Conservation (phyloP, 352 stramenopile species). For the Globisporangium heterothallicum region DNA sequence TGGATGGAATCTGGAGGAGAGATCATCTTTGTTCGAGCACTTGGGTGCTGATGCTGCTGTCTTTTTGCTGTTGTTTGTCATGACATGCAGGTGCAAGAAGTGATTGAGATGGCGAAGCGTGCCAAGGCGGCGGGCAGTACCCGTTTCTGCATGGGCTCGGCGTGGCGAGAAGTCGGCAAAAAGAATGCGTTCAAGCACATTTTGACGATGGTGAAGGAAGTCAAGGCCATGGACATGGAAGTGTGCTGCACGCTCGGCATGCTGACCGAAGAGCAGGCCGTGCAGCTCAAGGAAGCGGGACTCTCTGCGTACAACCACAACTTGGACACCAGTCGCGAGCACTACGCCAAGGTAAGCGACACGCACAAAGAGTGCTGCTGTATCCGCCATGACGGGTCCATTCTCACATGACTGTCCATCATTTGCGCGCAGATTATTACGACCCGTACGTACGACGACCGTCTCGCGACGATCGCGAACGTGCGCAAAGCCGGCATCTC, state of each 20-base stretch:
- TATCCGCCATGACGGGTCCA: too few relatives aligned
- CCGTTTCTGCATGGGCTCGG: slow-evolving; percentile 98
- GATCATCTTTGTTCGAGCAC: too few relatives aligned
- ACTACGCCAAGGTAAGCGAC: slow-evolving; percentile 99
- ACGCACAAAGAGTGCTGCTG: too few relatives aligned
- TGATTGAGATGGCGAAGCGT: slow-evolving; percentile 91
- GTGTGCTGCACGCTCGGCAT: slow-evolving; percentile 98
- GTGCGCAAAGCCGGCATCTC: slow-evolving; percentile 96
- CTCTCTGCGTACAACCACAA: slow-evolving; percentile 99
- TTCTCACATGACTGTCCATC: too few relatives aligned
- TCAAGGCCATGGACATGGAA: slow-evolving; percentile 89
- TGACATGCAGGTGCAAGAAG: slow-evolving; percentile 80
- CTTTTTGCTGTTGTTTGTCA: neutral
- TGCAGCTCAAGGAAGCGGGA: slow-evolving; percentile 96
- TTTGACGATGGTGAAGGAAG: slow-evolving; percentile 94
- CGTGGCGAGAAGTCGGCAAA: slow-evolving; percentile 97
- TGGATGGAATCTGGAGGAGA: neutral
- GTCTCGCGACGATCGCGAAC: slow-evolving; percentile 94
- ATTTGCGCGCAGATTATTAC: slow-evolving; percentile 89
- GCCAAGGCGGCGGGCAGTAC: slow-evolving; percentile 96
- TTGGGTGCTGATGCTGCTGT: neutral
- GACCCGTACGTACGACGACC: slow-evolving; percentile 95
- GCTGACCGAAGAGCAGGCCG: slow-evolving; percentile 93
- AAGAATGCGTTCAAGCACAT: slow-evolving; percentile 98
- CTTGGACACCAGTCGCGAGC: slow-evolving; percentile 95